These are phyloP conservation scores for Gossypium bickii DNA, from an alignment of 345 rosid genomes.

Conservation along the genomic window DNA sequence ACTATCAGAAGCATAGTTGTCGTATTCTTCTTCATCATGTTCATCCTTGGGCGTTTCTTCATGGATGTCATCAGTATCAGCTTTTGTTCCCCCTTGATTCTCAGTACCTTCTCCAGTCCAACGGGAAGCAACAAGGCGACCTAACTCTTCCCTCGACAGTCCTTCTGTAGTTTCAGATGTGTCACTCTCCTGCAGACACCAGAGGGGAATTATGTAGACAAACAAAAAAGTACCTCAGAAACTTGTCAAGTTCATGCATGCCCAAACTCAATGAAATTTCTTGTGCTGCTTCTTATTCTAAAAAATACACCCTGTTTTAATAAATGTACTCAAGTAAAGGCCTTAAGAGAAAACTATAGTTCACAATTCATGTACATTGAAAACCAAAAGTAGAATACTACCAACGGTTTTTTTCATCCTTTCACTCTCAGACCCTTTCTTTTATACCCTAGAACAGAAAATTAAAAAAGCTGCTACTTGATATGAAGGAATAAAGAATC, in stretches of 20 bases:
- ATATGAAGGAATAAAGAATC: background rate
- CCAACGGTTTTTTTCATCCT: background rate
- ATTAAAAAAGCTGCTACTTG: background rate
- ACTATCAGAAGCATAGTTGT: constrained; percentile 63
- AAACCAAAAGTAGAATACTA: background rate
- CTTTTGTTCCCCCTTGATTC: constrained; percentile 36
- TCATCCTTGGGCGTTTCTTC: constrained; percentile 42
- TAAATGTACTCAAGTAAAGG: background rate
- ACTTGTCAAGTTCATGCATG: constrained; percentile 15
- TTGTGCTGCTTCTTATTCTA: background rate
- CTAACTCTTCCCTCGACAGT: constrained; percentile 87
- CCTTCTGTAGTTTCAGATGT: constrained; percentile 48
- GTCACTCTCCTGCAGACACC: constrained; percentile 38
- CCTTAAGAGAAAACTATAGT: background rate
- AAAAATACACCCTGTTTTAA: background rate
- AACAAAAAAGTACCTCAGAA: constrained; percentile 7
- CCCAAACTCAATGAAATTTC: constrained; percentile 3
- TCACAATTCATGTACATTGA: background rate
- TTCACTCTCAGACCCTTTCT: background rate
- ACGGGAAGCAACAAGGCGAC: constrained; percentile 92
- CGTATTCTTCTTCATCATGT: constrained; percentile 50
- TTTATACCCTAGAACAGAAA: background rate
- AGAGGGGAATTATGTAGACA: constrained; percentile 14
- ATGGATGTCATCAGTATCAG: constrained; percentile 36
- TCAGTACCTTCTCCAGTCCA: constrained; percentile 83